Conservation (phyloP, 352 stramenopile species). For the Nothophytophthora sp. region DNA sequence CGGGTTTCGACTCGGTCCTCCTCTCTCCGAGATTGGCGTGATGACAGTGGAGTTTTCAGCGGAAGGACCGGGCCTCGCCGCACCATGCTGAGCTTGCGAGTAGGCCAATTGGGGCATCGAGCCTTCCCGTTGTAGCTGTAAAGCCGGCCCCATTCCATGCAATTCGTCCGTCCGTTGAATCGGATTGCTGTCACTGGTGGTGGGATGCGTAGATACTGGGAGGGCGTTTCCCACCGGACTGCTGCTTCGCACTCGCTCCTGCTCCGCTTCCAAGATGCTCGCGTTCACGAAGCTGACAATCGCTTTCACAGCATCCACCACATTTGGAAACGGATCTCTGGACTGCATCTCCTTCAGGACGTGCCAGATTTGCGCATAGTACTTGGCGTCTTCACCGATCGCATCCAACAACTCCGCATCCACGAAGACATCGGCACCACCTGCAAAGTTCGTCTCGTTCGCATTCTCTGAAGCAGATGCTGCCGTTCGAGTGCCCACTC, state of each 20-base stretch:
- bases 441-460: conserved; percentile 13
- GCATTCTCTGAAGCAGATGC: conserved; percentile 7
- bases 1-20: conserved; percentile 14
- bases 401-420: conserved; percentile 41
- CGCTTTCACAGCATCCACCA: conserved; percentile 55
- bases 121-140: conserved; percentile 39
- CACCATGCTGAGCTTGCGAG: conserved; percentile 17
- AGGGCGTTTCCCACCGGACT: conserved; percentile 24
- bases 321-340: conserved; percentile 85
- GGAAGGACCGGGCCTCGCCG: conserved; percentile 5
- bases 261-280: conserved; percentile 52
- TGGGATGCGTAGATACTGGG: conserved; percentile 26
- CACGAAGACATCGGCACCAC: conserved; percentile 34
- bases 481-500: conserved; percentile 4
- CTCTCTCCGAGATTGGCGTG: conserved; percentile 16
- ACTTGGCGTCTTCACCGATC: conserved; percentile 65
- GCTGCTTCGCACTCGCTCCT: conserved; percentile 45
- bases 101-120: conserved; percentile 30
- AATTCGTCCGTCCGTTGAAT: conserved; percentile 8
- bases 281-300: conserved; percentile 70
- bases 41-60: conserved; percentile 9
- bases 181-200: conserved; percentile 13
- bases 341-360: conserved; percentile 84
- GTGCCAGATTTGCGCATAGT: conserved; percentile 89
- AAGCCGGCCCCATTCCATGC: conserved; percentile 8